These are phyloP conservation scores for Wallacemonas rigidus DNA, from an alignment of 208 protist genomes.

Conservation along the genomic window DNA sequence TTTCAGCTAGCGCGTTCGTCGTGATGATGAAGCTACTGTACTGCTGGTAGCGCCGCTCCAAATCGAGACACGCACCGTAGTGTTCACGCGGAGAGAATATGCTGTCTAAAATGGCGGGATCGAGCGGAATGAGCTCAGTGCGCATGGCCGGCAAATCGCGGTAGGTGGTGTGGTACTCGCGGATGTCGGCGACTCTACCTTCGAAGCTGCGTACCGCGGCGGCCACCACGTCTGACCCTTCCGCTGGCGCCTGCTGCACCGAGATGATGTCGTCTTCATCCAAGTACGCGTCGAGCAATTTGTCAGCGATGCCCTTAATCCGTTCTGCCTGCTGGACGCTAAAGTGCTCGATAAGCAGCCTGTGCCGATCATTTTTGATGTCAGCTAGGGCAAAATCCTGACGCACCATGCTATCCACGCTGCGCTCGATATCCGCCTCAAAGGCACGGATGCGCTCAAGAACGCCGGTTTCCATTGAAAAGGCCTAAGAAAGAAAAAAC, in stretches of 20 bases:
- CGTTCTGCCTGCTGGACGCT: constrained; percentile 52
- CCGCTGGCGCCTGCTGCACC: constrained; percentile 48
- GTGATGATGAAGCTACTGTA: constrained; percentile 76
- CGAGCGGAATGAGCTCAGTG: constrained; percentile 48
- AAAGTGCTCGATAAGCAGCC: constrained; percentile 82
- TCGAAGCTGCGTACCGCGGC: constrained; percentile 75
- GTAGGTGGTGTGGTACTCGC: constrained; percentile 82
- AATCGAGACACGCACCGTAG: constrained; percentile 73
- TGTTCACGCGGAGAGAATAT: constrained; percentile 66
- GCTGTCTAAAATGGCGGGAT: constrained; percentile 48
- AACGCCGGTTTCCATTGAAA: constrained; percentile 58
- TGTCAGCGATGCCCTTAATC: constrained; percentile 57
- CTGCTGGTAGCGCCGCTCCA: constrained; percentile 71
- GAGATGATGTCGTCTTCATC: constrained; percentile 86
- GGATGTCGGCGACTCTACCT: constrained; percentile 72
- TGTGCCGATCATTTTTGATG: constrained; percentile 71
- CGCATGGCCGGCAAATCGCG: constrained; percentile 63
- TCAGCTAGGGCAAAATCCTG: constrained; percentile 63
- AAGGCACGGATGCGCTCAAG: constrained; percentile 79
- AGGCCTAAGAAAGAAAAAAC: constrained; percentile 7
- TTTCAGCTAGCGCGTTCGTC: constrained; percentile 50
- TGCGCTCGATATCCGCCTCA: constrained; percentile 82
- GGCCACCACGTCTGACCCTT: constrained; percentile 49
- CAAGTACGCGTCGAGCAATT: constrained; percentile 83
- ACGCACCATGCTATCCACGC: constrained; percentile 82